Conservation (phyloP, 1,139 yeast genomes). For the Yamadazyma mexicana region DNA sequence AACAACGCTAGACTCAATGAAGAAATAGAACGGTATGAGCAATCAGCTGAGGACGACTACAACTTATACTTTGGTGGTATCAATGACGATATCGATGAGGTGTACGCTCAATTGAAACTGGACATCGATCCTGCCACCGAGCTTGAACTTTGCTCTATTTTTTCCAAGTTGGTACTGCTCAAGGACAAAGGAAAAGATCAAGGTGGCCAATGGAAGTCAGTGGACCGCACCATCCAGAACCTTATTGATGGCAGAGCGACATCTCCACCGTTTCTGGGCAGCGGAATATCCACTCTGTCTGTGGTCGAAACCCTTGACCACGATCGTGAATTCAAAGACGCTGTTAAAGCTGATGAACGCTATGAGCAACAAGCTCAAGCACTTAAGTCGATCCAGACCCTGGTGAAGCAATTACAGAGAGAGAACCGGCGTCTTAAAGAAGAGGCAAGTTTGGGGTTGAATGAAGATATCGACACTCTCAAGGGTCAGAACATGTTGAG, state of each 20-base stretch:
- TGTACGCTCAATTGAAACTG: conserved; percentile 16
- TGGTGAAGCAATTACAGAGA: conserved; percentile 23
- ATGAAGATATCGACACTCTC: conserved; percentile 17
- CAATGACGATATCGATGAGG: conserved; percentile 20
- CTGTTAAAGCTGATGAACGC: no score
- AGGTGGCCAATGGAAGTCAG: background rate
- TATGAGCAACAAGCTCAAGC: no score
- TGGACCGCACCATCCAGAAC: background rate
- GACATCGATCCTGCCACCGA: conserved; percentile 14
- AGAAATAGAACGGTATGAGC: conserved; percentile 45
- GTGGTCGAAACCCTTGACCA: no score
- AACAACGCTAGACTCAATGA: conserved; percentile 43
- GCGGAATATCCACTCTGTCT: background rate
- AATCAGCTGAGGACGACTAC: conserved; percentile 42
- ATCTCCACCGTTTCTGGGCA: background rate
- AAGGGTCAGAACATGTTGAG: conserved; percentile 14
- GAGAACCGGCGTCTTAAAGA: conserved; percentile 25
- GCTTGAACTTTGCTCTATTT: conserved; percentile 14
- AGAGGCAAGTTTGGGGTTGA: conserved; percentile 18
- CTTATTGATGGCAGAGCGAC: background rate
- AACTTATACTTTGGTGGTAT: conserved; percentile 18
- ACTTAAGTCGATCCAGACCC: conserved; percentile 28
- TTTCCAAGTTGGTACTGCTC: conserved; percentile 3
- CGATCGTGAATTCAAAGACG: no score
- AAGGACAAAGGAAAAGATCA: background rate